Conservation (phyloP, 1,284 basidiomycete genomes). For the Rhodotorula mucilaginosa region DNA sequence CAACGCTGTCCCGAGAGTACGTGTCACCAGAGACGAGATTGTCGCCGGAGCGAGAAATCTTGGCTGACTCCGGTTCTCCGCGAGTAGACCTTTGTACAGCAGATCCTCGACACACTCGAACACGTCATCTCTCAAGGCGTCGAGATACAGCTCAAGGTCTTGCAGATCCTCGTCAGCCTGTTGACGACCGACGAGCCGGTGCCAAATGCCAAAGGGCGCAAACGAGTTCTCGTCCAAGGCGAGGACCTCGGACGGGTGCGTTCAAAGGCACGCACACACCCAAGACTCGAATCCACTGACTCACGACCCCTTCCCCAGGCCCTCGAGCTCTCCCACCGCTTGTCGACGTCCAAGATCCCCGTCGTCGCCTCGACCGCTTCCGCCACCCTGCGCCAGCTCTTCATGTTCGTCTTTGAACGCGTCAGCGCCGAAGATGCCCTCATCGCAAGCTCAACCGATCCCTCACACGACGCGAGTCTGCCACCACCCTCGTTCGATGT, state of each 20-base stretch:
- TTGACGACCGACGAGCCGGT: slow-evolving; percentile 57
- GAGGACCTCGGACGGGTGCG: slow-evolving; percentile 72
- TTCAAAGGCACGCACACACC: slow-evolving; percentile 25
- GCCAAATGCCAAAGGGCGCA: not conserved
- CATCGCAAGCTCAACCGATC: slow-evolving; percentile 14
- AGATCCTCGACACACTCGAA: slow-evolving; percentile 75
- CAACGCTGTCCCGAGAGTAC: slow-evolving; percentile 66
- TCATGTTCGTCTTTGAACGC: slow-evolving; percentile 98
- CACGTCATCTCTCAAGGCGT: slow-evolving; percentile 88
- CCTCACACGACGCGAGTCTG: slow-evolving; percentile 11
- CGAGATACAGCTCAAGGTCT: slow-evolving; percentile 86
- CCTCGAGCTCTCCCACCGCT: slow-evolving; percentile 83
- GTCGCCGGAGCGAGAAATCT: too few species aligned
- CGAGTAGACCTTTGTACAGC: slow-evolving; percentile 65
- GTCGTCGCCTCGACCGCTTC: slow-evolving; percentile 97
- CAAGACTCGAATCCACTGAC: not conserved
- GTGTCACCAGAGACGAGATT: too few species aligned
- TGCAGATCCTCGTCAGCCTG: slow-evolving; percentile 84
- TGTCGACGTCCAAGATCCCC: slow-evolving; percentile 90
- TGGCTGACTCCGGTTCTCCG: not conserved
- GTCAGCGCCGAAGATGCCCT: slow-evolving; percentile 64
- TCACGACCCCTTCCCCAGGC: slow-evolving; percentile 53
- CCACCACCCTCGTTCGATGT: slow-evolving; percentile 32
- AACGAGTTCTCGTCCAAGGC: slow-evolving; percentile 63
- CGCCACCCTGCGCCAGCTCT: slow-evolving; percentile 89